These are phyloP conservation scores for Avicennia marina DNA, from an alignment of 257 asterid species.

Conservation along the genomic window DNA sequence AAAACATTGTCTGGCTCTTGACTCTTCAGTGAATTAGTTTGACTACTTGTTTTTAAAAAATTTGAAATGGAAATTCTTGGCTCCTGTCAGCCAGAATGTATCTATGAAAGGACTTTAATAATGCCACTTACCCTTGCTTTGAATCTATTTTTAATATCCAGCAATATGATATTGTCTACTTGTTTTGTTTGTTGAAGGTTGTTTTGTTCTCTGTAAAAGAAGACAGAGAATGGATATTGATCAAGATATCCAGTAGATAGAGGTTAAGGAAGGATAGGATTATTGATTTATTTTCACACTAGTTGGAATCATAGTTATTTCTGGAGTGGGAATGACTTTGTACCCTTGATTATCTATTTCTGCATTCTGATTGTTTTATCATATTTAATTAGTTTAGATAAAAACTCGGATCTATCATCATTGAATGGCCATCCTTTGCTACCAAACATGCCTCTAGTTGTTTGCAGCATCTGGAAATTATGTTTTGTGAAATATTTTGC, in stretches of 20 bases:
- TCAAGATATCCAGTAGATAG: neutral
- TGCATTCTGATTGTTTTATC: neutral
- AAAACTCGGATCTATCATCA: neutral
- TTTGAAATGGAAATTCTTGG: neutral
- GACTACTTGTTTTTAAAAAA: no score
- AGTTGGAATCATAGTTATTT: neutral
- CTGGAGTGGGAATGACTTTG: neutral
- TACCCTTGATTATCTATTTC: neutral
- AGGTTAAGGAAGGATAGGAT: neutral
- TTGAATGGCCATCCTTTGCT: neutral
- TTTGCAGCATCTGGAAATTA: neutral
- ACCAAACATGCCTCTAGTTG: slow-evolving; percentile 10
- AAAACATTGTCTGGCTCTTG: no score
- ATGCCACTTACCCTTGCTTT: no score
- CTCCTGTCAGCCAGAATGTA: neutral
- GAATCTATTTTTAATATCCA: no score
- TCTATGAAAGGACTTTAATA: no score
- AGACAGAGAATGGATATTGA: neutral
- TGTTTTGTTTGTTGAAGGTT: neutral
- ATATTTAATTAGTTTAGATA: neutral
- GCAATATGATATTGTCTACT: neutral
- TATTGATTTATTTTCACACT: neutral
- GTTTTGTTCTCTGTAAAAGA: slow-evolving; percentile 10
- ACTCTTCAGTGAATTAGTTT: neutral
- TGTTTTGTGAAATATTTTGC: neutral